Conservation (phyloP, 768 basidiomycete genomes). For the Psilocybe subaeruginosa region DNA sequence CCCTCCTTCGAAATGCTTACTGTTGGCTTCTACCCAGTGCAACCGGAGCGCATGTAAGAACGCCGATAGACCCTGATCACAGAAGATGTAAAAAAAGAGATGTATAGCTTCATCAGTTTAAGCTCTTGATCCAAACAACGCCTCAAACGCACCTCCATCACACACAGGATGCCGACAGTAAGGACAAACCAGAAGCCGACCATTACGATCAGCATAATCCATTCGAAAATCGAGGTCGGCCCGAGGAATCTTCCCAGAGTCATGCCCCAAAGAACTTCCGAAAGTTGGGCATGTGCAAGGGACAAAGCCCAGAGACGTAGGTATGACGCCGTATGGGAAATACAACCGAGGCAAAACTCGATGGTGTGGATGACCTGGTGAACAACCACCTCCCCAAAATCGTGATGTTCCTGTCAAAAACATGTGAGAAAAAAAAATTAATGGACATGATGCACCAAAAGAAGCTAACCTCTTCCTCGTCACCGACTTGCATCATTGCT, state of each 20-base stretch:
- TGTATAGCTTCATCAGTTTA: constrained; percentile 7
- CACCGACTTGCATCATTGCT: constrained; percentile 71
- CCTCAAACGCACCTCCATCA: constrained; percentile 85
- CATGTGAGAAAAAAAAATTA: constrained; percentile 15
- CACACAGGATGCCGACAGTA: constrained; percentile 81
- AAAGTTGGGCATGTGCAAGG: constrained; percentile 95
- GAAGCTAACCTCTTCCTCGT: constrained; percentile 73
- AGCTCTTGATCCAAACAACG: constrained; percentile 7
- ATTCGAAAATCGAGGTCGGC: constrained; percentile 66
- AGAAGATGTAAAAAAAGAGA: constrained; percentile 7
- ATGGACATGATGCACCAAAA: constrained; percentile 9
- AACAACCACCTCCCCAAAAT: constrained; percentile 93
- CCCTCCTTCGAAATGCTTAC: constrained; percentile 91
- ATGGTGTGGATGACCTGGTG: constrained; percentile 99
- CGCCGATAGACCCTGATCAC: constrained; percentile 81
- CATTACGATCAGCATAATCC: constrained; percentile 50
- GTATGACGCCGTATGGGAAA: constrained; percentile 95
- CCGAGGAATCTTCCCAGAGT: constrained; percentile 68
- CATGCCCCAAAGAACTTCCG: constrained; percentile 93
- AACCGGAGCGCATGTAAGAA: constrained; percentile 95
- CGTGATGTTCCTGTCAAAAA: constrained; percentile 70
- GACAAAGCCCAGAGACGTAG: constrained; percentile 97
- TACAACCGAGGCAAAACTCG: constrained; percentile 98
- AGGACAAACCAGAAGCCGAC: constrained; percentile 75
- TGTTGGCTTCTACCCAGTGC: constrained; percentile 98